phyloP scores from a whole-genome alignment of 2,329 filamentous ascomycete species.

The Lachnellula occidentalis region DNA sequence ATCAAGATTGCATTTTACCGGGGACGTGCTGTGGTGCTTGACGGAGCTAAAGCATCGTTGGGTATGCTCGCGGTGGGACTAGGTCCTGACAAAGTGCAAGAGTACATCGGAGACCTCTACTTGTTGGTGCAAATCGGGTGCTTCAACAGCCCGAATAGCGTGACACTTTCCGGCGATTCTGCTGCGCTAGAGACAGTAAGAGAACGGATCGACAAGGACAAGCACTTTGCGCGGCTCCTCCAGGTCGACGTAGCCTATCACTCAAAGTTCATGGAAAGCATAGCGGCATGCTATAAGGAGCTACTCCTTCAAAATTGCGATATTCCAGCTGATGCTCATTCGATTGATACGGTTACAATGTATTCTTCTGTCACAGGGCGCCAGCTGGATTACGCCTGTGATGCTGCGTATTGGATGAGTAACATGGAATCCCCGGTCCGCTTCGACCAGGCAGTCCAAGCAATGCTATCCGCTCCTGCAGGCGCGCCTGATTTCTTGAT shows the following conservation, averaged over 20 bases:
- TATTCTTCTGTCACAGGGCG: slow-evolving; percentile 3
- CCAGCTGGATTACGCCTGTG: not conserved
- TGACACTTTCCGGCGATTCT: slow-evolving; percentile 18
- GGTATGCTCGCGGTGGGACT: slow-evolving; percentile 12
- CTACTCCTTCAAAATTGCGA: not conserved
- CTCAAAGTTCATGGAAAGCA: slow-evolving; percentile 25
- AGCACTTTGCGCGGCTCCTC: slow-evolving; percentile 29
- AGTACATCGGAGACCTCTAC: not conserved
- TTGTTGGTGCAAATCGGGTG: slow-evolving; percentile 19
- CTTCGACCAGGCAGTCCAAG: slow-evolving; percentile 8
- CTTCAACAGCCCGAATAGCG: slow-evolving; percentile 17
- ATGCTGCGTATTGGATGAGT: slow-evolving; percentile 12
- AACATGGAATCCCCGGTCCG: slow-evolving; percentile 18
- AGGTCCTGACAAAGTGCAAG: slow-evolving; percentile 2
- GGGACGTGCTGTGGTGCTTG: slow-evolving; percentile 7
- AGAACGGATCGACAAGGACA: not conserved
- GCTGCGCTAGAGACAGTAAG: slow-evolving; percentile 1
- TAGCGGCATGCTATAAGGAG: slow-evolving; percentile 19
- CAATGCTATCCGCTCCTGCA: not conserved
- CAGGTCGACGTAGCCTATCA: slow-evolving; percentile 38
- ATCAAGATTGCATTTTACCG: slow-evolving; percentile 25
- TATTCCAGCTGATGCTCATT: not conserved
- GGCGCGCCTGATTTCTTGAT: slow-evolving; percentile 13
- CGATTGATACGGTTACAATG: slow-evolving; percentile 1
- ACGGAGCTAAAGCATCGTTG: not conserved